These are phyloP conservation scores for Streptanthus diversifolius DNA, from an alignment of 345 rosid genomes.

Conservation along the genomic window DNA sequence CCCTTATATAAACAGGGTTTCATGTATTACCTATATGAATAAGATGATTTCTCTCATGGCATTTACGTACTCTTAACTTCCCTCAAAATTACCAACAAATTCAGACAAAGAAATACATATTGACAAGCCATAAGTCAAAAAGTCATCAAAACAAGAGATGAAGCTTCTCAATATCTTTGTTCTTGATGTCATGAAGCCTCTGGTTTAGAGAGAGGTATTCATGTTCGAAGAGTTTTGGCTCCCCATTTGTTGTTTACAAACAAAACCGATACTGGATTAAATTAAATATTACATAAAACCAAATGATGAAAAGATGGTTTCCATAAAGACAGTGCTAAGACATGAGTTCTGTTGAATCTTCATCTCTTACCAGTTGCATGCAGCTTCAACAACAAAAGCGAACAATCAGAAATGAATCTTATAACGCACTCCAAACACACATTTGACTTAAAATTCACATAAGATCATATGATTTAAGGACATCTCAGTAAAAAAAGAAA, in stretches of 20 bases:
- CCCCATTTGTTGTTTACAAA: neutral
- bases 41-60: neutral
- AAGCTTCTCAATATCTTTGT: neutral
- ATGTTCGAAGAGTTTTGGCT: neutral
- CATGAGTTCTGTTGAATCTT: conserved; percentile 17
- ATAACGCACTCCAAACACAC: neutral
- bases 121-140: neutral
- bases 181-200: neutral
- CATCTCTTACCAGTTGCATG: conserved; percentile 12
- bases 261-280: neutral
- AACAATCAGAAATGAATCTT: neutral
- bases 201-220: neutral
- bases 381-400: conserved; percentile 11
- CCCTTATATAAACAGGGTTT: neutral
- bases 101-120: neutral
- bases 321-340: neutral
- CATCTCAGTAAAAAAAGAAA: neutral
- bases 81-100: neutral
- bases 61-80: neutral
- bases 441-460: neutral
- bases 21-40: neutral
- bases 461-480: neutral
- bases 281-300: conserved; percentile 3
- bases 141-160: neutral
- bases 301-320: conserved; percentile 1